phyloP scores from a whole-genome alignment of 2,329 filamentous ascomycete species.

The Dothistroma septosporum region DNA sequence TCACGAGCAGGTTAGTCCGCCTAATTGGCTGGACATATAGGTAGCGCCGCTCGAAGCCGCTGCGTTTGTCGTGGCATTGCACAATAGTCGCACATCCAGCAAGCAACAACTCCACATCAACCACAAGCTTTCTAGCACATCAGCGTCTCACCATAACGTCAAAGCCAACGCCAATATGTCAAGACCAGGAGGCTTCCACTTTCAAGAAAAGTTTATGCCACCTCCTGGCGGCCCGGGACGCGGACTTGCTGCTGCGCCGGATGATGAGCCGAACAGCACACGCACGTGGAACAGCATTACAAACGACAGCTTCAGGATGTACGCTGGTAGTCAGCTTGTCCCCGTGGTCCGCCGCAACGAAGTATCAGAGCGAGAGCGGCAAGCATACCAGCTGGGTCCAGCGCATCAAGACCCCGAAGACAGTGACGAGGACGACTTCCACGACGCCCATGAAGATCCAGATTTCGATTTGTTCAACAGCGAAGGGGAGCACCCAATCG shows the following conservation, averaged over 20 bases:
- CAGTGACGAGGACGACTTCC: conserved; percentile 16
- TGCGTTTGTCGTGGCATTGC: not conserved
- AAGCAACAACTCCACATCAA: not conserved
- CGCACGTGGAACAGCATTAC: not conserved
- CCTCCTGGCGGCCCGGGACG: not conserved
- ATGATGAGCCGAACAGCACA: conserved; percentile 8
- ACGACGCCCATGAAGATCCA: conserved; percentile 17
- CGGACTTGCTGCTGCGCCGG: not conserved
- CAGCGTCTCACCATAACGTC: not conserved
- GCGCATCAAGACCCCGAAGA: conserved; percentile 7
- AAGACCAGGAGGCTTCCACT: not conserved
- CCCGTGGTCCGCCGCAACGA: conserved; percentile 14
- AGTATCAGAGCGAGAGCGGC: not conserved
- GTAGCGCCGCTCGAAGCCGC: not conserved
- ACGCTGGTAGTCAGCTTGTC: conserved; percentile 7
- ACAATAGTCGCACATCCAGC: not conserved
- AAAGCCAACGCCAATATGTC: not conserved
- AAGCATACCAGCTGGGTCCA: not conserved
- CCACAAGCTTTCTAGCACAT: not conserved
- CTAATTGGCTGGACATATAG: not conserved
- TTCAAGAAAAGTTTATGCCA: not conserved
- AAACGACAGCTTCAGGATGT: not conserved
- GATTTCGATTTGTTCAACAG: not conserved
- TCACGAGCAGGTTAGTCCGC: not conserved
- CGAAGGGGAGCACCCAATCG: not conserved